phyloP scores from a whole-genome alignment of 805 yeast species.

The Saccharomycopsis oosterbeekiorum region DNA sequence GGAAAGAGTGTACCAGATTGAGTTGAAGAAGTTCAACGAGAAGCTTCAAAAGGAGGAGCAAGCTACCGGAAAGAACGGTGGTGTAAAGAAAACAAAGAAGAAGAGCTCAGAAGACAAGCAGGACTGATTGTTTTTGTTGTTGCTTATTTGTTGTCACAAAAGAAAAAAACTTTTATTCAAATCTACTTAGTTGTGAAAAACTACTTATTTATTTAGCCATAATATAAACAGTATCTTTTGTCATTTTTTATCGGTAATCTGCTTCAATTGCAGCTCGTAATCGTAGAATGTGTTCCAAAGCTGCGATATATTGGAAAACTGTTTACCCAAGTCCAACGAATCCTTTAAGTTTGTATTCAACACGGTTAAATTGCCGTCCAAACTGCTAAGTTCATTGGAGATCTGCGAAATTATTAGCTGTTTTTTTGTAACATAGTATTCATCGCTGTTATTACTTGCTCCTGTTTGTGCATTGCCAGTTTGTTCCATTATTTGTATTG shows the following conservation, averaged over 20 bases:
- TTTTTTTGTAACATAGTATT: background rate
- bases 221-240: too few species aligned
- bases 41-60: slow-evolving; percentile 11
- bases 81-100: slow-evolving; percentile 2
- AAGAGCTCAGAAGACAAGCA: background rate
- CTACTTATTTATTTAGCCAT: too few species aligned
- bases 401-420: background rate
- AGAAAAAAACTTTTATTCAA: too few species aligned
- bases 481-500: background rate
- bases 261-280: slow-evolving; percentile 7
- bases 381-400: background rate
- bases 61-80: slow-evolving; percentile 16
- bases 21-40: slow-evolving; percentile 7
- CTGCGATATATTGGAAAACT: slow-evolving; percentile 14
- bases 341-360: slow-evolving; percentile 42
- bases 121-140: background rate
- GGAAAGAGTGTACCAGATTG: slow-evolving; percentile 1
- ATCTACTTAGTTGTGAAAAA: too few species aligned
- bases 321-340: slow-evolving; percentile 11
- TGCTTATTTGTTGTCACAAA: too few species aligned
- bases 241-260: background rate
- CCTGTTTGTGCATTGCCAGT: background rate
- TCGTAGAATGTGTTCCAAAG: slow-evolving; percentile 18
- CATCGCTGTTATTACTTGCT: background rate
- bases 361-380: slow-evolving; percentile 52